These are phyloP conservation scores for Fusarium falciforme DNA, from an alignment of 2,329 filamentous ascomycete genomes.

Conservation along the genomic window DNA sequence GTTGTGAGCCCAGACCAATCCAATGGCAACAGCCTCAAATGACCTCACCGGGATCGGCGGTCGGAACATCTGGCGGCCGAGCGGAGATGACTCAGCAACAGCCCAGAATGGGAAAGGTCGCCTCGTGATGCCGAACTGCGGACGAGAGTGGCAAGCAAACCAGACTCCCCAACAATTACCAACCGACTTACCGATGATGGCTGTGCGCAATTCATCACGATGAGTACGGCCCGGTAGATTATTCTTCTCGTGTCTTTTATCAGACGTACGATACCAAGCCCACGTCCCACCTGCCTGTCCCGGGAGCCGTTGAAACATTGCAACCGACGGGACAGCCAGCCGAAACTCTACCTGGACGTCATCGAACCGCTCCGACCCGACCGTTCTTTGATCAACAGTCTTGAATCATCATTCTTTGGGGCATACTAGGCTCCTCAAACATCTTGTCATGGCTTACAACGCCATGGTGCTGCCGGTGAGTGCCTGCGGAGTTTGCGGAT, in stretches of 20 bases:
- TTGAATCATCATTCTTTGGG: conserved; percentile 13
- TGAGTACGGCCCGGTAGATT: conserved; percentile 42
- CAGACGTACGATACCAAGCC: conserved; percentile 18
- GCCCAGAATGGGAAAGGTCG: conserved; percentile 39
- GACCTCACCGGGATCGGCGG: conserved; percentile 8
- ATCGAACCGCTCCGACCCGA: conserved; percentile 32
- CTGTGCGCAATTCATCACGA: conserved; percentile 42
- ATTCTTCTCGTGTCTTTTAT: conserved; percentile 23
- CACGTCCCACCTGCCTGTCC: conserved; percentile 5
- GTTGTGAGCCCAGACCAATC: not conserved
- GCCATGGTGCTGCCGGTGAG: conserved; percentile 47
- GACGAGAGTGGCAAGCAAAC: conserved; percentile 44
- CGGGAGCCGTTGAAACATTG: conserved; percentile 17
- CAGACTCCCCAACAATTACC: conserved; percentile 28
- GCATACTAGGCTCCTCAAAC: conserved; percentile 15
- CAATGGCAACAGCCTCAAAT: conserved; percentile 16
- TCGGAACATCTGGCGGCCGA: conserved; percentile 41
- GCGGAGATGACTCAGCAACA: conserved; percentile 40
- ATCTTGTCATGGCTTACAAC: conserved; percentile 42
- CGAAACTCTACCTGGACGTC: conserved; percentile 31
- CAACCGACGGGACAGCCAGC: conserved; percentile 15
- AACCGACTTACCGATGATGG: conserved; percentile 27
- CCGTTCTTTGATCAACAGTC: conserved; percentile 15
- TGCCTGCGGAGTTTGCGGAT: conserved; percentile 1
- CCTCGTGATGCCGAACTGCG: conserved; percentile 45